Percentiles rank a stretch among this genome's conserved stretches.
These are phyloP conservation scores for Cryptococcus sp. DNA, from an alignment of 1,284 basidiomycete species.

Conservation along the genomic window DNA sequence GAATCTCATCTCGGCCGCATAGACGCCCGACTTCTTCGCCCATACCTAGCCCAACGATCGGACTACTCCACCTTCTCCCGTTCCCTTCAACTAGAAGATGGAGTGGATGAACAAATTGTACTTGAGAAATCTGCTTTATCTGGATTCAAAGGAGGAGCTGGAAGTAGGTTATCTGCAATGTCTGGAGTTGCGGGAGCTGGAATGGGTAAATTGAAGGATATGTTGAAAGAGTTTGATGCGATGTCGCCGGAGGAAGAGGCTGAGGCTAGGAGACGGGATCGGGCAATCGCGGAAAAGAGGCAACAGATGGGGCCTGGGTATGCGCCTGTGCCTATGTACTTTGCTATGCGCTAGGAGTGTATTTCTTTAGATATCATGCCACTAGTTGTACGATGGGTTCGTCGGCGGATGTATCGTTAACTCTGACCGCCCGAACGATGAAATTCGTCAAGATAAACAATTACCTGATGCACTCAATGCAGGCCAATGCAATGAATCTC, in stretches of 20 bases:
- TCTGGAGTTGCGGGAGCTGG: conserved; percentile 42
- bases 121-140: conserved; percentile 4
- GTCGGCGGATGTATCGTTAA: no score
- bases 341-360: no score
- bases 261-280: background rate
- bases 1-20: conserved; percentile 88
- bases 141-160: conserved; percentile 10
- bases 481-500: no score
- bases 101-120: conserved; percentile 3
- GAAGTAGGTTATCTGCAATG: conserved; percentile 34
- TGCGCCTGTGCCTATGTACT: background rate
- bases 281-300: background rate
- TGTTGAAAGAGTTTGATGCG: conserved; percentile 45
- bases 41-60: conserved; percentile 83
- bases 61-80: conserved; percentile 58
- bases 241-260: conserved; percentile 15
- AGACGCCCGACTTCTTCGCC: conserved; percentile 77
- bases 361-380: no score
- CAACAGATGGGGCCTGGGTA: background rate
- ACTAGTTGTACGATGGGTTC: no score
- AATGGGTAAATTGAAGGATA: conserved; percentile 41
- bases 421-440: no score
- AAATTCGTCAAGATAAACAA: no score
- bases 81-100: conserved; percentile 39
- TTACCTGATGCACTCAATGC: no score